Conservation (phyloP, 2,329 filamentous ascomycete genomes). For the Penicillium verrucosum region DNA sequence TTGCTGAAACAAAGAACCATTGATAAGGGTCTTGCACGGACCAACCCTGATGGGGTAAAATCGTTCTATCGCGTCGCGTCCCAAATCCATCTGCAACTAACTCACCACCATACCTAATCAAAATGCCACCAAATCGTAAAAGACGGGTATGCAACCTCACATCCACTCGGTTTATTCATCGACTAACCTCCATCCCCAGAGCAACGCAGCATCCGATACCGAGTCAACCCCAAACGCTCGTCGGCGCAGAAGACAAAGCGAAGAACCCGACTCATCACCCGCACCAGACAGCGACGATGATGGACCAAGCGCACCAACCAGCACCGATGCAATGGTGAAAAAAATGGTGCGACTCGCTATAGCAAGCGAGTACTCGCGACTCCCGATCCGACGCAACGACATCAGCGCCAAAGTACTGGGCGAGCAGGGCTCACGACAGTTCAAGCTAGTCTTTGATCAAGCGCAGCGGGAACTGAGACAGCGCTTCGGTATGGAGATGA, state of each 20-base stretch:
- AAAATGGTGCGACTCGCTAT: conserved; percentile 61
- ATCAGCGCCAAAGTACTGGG: conserved; percentile 68
- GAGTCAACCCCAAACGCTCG: not conserved
- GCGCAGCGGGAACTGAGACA: conserved; percentile 69
- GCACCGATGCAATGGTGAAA: conserved; percentile 50
- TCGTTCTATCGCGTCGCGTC: conserved; percentile 23
- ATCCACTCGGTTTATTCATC: not conserved
- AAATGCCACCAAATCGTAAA: conserved; percentile 30
- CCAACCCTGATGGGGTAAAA: conserved; percentile 20
- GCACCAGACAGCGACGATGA: conserved; percentile 16
- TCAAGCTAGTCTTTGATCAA: conserved; percentile 71
- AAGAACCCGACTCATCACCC: conserved; percentile 1
- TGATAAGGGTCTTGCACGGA: conserved; percentile 22
- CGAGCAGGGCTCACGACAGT: conserved; percentile 62
- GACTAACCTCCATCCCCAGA: not conserved
- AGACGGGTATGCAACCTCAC: conserved; percentile 24
- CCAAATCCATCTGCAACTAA: not conserved
- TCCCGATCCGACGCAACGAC: conserved; percentile 56
- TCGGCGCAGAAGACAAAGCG: conserved; percentile 16
- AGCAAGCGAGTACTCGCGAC: conserved; percentile 58
- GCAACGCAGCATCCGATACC: conserved; percentile 1
- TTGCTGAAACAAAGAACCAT: not conserved
- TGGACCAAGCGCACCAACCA: conserved; percentile 26
- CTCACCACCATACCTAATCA: not conserved
- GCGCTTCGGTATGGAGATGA: conserved; percentile 89